Evolutionary conservation across 1,284 basidiomycete species (phyloP), one percentile per base, ranked within the genome.

Genomic region (Cryptococcus neoformans): DNA sequence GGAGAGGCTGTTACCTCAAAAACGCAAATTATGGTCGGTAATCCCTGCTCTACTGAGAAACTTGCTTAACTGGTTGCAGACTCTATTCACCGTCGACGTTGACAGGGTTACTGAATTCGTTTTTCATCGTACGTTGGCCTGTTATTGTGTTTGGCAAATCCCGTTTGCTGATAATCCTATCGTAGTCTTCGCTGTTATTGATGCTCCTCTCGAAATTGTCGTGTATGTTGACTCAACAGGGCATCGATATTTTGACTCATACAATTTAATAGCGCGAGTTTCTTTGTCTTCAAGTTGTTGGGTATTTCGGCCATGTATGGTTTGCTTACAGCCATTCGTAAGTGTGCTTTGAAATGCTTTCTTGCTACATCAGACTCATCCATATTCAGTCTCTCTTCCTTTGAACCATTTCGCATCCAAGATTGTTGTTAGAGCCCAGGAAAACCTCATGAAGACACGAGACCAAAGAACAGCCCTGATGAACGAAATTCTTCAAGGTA

Each of bases 401-500:
- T 67, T 95, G 72, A 96, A 92, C 68, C 91, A 95, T 73, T 85
- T 84, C 48, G 90, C 92, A 0, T 87, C 89, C 49, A 92, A 90
- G 75, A 79, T 92, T 17, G 88, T 95, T 42, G 87, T 95, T 11
- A 80, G 81, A 49, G 85, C 84, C 0, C 91, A 96, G 70, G 91
- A 95, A 60, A 90, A 88, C 66, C 80, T 96, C 21, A 94, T 94
- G 90, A 92, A 92, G 77, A 84, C 89, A 39, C 84, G 92, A 17
- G 93, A 97, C 67, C 88, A 92, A 76, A 84, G 93, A 49, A 90
- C 93, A 16, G 82, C 87, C 1, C 79, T 95, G 48, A 96, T 95
- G 92, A 95, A 95, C 67, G 92, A 95, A 84, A 85, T 93, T 54
- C 80, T 96, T 6, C 89, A 89, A 50, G 90, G 85, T 3, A 92